Evolutionary conservation across 148 eudicot species (phyloP), one percentile per base, ranked within the genome.

Genomic region (Fagopyrum homotropicum): DNA sequence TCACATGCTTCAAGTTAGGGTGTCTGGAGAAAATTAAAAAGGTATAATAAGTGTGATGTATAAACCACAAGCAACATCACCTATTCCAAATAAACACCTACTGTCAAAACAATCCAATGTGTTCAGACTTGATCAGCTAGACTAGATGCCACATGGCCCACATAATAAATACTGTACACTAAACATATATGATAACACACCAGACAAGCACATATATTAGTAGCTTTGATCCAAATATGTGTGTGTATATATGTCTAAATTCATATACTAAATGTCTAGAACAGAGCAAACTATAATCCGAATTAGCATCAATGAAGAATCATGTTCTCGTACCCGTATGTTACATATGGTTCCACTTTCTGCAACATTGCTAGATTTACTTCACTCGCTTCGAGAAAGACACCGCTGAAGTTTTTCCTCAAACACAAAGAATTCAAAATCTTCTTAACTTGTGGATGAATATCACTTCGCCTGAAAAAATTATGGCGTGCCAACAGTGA

Each of bases 271-370:
- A 0, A 22, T 0, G 26, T 22, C 26, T 22, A 26, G 44, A 29
- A 61, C 43, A 61, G 30, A 61, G 15, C 68, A 29, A 29, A 10
- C 4, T 29, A 26, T 26, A 61, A 17, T 57, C 19, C 29, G 15
- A 60, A 40, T 2, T 9, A 61, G 45, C 43, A 10, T 2, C 44
- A 61, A 30, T 61, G 51, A 66, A 43, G 56, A 50, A 51, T 4
- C 29, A 49, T 35, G 16, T 61, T 22, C 49, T 48, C 86, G 49
- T 90, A 90, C 98, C 96, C 99, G 56, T 89, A 96, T 60, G 99
- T 90, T 26, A 93, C 81, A 73, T 80, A 93, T 64, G 98, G 99
- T 81, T 96, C 98, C 79, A 96, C 93, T 76, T 82, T 89, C 54
- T 88, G 86, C 81, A 96, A 74, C 86, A 86, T 82, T 60, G 85